These are phyloP conservation scores for Aspergillus niger DNA, from an alignment of 2,329 filamentous ascomycete genomes.

Conservation along the genomic window DNA sequence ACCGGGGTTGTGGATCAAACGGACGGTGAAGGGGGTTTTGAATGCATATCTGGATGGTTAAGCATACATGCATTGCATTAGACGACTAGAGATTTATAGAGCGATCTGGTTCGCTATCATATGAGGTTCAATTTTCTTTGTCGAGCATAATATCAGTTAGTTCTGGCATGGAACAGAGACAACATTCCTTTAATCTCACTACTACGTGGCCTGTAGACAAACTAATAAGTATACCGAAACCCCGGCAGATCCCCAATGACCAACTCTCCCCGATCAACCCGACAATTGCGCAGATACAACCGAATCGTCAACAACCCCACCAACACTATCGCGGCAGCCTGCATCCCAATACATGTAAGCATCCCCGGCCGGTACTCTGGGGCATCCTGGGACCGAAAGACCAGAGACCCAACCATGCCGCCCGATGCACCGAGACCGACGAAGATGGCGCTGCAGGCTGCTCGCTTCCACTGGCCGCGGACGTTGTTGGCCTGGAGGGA, in stretches of 20 bases:
- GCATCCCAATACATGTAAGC: conserved; percentile 15
- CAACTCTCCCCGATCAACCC: conserved; percentile 36
- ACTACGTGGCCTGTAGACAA: no score
- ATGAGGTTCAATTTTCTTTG: no score
- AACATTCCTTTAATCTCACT: no score
- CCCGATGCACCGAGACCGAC: conserved; percentile 20
- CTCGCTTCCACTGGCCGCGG: conserved; percentile 32
- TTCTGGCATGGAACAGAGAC: no score
- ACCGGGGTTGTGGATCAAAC: neutral
- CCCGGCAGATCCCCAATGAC: conserved; percentile 37
- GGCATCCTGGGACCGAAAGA: conserved; percentile 17
- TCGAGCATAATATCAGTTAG: no score
- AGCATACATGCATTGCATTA: neutral
- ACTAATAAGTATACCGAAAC: conserved; percentile 34
- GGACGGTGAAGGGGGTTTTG: neutral
- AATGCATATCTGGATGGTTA: neutral
- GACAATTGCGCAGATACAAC: conserved; percentile 34
- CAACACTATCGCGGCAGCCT: conserved; percentile 27
- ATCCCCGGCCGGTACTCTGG: conserved; percentile 20
- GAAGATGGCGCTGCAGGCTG: conserved; percentile 23
- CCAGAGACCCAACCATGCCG: conserved; percentile 18
- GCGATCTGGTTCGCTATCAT: no score
- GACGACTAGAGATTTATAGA: no score
- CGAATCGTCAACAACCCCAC: conserved; percentile 28
- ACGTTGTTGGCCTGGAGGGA: conserved; percentile 33